Evolutionary conservation across 164 flowering plant genomes (phyloP).

Genomic region (Chimonanthus praecox): DNA sequence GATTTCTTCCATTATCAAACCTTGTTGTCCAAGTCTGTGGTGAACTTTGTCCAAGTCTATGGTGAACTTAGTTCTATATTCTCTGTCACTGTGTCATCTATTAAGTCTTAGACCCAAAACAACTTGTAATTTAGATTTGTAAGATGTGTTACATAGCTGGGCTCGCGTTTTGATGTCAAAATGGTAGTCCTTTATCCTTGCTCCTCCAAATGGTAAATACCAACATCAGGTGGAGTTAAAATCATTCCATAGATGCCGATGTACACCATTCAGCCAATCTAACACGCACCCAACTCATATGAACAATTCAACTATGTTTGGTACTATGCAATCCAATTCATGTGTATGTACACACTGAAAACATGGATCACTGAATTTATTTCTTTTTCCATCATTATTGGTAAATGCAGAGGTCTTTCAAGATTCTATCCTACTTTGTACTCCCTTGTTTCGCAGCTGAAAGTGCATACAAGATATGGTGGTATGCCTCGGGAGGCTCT

Average conservation of each 20-base stretch:
- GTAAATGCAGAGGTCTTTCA: constrained; percentile 63
- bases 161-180: no score
- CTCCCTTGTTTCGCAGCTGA: constrained; percentile 75
- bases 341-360: background rate
- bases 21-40: no score
- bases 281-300: background rate
- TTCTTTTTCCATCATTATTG: background rate
- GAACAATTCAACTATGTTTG: background rate
- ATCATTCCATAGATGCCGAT: background rate
- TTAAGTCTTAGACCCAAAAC: no score
- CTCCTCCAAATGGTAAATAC: no score
- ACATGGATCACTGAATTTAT: background rate
- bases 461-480: constrained; percentile 79
- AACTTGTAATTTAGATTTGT: no score
- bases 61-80: no score
- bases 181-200: no score
- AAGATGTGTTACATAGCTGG: no score
- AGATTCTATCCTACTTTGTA: constrained; percentile 53
- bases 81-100: no score
- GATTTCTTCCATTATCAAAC: no score
- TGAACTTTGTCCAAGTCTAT: no score
- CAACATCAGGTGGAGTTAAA: no score
- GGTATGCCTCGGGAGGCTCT: constrained; percentile 73
- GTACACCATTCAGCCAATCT: background rate
- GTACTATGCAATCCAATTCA: background rate